Base-by-base conservation (phyloP, 495 filamentous ascomycete genomes). In the Xylaria castorea region DNA sequence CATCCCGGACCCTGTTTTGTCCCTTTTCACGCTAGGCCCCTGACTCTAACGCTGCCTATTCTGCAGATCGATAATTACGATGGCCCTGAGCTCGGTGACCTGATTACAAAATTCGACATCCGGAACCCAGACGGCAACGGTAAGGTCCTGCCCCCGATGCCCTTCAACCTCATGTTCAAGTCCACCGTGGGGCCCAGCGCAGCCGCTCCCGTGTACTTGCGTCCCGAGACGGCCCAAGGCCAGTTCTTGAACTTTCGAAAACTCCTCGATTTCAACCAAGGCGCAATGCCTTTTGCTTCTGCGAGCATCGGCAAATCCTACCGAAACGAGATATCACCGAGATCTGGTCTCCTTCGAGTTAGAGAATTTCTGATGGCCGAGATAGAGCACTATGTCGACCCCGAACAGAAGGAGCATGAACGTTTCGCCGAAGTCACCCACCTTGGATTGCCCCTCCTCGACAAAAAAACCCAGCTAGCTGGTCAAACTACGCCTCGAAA, bases 131-230 rank as follows among this genome's bases (percentile, higher is more conserved):
- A 81, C 16, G 90, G 88, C 73, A 87, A 84, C 74, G 87, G 88
- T 73, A 84, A 90, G 66, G 81, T 92, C 44, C 78, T 84, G n/a
- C 88, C 89, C 50, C 91, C 91, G 4, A 86, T 91, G 34, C 82
- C 90, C 12, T 92, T 92, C 85, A 93, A 93, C 80, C 86, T 93
- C 72, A 92, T 93, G 91, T 93, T 93, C 82, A 87, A 90, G 80
- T 92, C 91, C 36, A 83, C 89, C 5, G 92, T 92, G 71, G 91
- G 91, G 36, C 90, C 91, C 22, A 91, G 87, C 80, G 85, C 87
- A 76, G 89, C 89, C 78, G 81, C 88, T 75, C 85, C 89, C 2
- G 89, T 88, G 22, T 92, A 90, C 78, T 81, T 92, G 50, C 85
- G 90, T 40, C 90, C 90, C 36, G 90, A 92, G 76, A 92, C 90